Conservation (phyloP, 2,329 filamentous ascomycete species). For the Sclerotinia glacialis region DNA sequence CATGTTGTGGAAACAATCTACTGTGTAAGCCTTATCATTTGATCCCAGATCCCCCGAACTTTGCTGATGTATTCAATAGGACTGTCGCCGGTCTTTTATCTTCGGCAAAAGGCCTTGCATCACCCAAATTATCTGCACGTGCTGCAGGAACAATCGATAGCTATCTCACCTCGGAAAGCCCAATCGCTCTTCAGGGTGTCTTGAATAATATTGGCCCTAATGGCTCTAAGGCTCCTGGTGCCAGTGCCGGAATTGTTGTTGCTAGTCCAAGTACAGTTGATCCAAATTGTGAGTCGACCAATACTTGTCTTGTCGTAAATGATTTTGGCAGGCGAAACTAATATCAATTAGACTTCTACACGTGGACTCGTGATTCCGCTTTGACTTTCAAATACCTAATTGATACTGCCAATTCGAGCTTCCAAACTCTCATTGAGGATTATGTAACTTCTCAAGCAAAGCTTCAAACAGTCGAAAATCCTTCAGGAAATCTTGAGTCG, state of each 20-base stretch:
- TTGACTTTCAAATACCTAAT: constrained; percentile 67
- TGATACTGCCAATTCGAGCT: constrained; percentile 56
- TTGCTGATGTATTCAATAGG: not conserved
- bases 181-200: constrained; percentile 49
- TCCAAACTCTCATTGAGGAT: constrained; percentile 56
- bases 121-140: constrained; percentile 2
- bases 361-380: constrained; percentile 74
- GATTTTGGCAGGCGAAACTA: constrained; percentile 1
- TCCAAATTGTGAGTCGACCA: constrained; percentile 50
- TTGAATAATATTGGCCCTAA: constrained; percentile 55
- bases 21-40: not conserved
- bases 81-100: not conserved
- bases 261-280: constrained; percentile 52
- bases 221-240: constrained; percentile 49
- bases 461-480: constrained; percentile 59
- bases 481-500: constrained; percentile 41
- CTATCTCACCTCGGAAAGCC: constrained; percentile 38
- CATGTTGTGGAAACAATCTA: constrained; percentile 15
- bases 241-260: constrained; percentile 50
- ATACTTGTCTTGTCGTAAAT: too few relatives aligned
- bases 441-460: constrained; percentile 65
- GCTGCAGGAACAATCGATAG: not conserved
- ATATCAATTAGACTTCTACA: constrained; percentile 64
- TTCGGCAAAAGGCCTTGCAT: not conserved
- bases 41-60: not conserved